These are phyloP conservation scores for Cucurbita maxima DNA, from an alignment of 306 rosid genomes.

Conservation along the genomic window DNA sequence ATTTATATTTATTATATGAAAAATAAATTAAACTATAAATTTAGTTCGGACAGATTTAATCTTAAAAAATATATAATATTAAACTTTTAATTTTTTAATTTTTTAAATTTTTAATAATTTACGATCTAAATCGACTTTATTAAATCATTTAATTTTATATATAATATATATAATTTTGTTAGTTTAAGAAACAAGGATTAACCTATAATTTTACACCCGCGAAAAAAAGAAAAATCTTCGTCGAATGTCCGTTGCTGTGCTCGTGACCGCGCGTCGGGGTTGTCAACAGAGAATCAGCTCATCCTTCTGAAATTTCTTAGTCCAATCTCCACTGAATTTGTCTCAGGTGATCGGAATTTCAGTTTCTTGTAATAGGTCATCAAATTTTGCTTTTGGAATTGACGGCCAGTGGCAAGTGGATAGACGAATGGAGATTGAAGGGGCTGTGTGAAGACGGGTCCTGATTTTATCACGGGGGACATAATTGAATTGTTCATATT, in stretches of 20 bases:
- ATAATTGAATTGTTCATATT: background rate
- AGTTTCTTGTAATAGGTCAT: background rate
- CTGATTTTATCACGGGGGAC: background rate
- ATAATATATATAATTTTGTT: too few species aligned
- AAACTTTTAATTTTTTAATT: too few species aligned
- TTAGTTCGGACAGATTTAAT: too few species aligned
- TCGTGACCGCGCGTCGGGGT: background rate
- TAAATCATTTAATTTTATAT: too few species aligned
- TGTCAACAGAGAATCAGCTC: background rate
- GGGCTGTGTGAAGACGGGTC: background rate
- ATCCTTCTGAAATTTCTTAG: background rate
- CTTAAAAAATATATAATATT: too few species aligned
- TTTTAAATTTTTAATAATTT: too few species aligned
- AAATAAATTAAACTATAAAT: too few species aligned
- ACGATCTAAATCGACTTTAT: too few species aligned
- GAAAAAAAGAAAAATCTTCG: background rate
- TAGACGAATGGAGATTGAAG: background rate
- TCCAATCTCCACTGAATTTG: background rate
- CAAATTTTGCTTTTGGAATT: background rate
- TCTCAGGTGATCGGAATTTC: background rate
- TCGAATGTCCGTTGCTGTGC: background rate
- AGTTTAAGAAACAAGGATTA: too few species aligned
- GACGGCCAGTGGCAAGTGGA: background rate
- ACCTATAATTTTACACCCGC: too few species aligned
- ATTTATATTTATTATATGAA: too few species aligned